Evolutionary conservation across 2,329 filamentous ascomycete species (phyloP), one percentile per base, ranked within the genome.

Genomic region (Pseudogymnoascus sp.): DNA sequence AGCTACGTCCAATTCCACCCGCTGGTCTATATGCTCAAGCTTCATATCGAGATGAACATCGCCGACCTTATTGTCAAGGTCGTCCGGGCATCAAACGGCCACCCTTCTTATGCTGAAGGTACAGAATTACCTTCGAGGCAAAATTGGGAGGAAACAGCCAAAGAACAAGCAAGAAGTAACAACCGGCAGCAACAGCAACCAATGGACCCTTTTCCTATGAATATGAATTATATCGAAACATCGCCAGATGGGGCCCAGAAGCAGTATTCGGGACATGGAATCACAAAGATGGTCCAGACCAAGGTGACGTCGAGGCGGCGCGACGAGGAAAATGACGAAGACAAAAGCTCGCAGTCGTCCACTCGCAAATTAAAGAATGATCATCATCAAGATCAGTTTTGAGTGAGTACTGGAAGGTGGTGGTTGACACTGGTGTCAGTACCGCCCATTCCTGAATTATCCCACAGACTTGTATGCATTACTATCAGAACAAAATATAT

Each of bases 41-140:
- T 74, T 59, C 74, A 75, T 64, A 74, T 74, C 58, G 73, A 75
- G 65, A 72, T 74, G 71, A 70, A 67, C 65, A 75, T 75, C 72
- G 72, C 73, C 5, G 69, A 69, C 1, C 68, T 75, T 6, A 71
- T 75, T 59, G 69, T 71, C 18, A 54, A 54, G 18, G 30, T 54
- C 18, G 43, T 38, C n/a, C 37, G 37, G 37, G 37, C 37, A 38
- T 38, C 37, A 38, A 38, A 38, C 37, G 37, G 18, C 37, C n/a
- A 38, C 37, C 37, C 37, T 38, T 38, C 37, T 18, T 38, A 38
- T 38, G 37, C 6, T n/a, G 37, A 38, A n/a, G 37, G 37, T 38
- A 38, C 37, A 38, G 37, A 38, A 38, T 38, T 38, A 38, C 37
- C n/a, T 16, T 38, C 37, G 37, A 38, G 37, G 37, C 37, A 38